Evolutionary conservation across 2,329 filamentous ascomycete genomes (phyloP), one percentile per base, ranked within the genome.

Genomic region (Verticillium dahliae): DNA sequence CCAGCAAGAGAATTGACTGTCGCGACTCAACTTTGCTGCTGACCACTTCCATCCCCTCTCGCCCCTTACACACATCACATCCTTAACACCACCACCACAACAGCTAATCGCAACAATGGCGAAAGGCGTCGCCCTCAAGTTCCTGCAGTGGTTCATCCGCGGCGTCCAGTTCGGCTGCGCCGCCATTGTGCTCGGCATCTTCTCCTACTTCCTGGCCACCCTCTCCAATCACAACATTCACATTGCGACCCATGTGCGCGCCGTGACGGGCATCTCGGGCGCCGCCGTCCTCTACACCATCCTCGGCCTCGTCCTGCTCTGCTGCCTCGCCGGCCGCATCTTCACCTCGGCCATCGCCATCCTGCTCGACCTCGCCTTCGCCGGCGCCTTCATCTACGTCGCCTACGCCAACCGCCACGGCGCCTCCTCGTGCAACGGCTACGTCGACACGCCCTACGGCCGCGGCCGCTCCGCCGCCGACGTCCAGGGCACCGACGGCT

Each of bases 191-290:
- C 84, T 97, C 64, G 89, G 84, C 67, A 84, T 95, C 70, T 93
- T 89, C 81, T 88, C 87, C 58, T 97, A 96, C 81, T 96, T 92
- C 81, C 85, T 97, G 58, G 86, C 89, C 9, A 83, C 89, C 9
- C 84, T 93, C 14, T 73, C 83, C 64, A 85, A 88, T 69, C 85
- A 91, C 75, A 69, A 86, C 67, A 74, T 88, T 14, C 62, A 70
- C 62, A 92, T 93, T 66, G 79, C 83, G 18, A 85, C 75, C 67
- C 88, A 84, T 77, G 77, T 89, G 63, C 87, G 88, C 61, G 91
- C 90, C 34, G 90, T 95, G 61, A 87, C 88, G 70, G 91, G 91
- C 65, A 87, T 97, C 62, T 83, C 90, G 0, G 93, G 92, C 58
- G 82, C 83, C 1, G 90, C 86, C 2, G 84, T 88, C 0, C 72